Conservation (phyloP, 1,139 yeast species). For the Arxiozyma slooffiae region DNA sequence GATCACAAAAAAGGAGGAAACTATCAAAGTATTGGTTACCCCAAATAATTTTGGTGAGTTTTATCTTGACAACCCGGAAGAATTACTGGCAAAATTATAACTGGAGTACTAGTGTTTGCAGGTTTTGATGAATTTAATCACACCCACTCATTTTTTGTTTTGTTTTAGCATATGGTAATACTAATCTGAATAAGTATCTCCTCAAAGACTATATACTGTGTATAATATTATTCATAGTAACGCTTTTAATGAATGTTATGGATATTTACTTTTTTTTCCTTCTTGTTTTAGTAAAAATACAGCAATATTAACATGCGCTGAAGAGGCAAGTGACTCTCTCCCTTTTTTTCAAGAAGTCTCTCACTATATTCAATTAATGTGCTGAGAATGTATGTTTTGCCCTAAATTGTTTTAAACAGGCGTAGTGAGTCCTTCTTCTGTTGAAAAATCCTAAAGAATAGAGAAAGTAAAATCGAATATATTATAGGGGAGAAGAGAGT, state of each 20-base stretch:
- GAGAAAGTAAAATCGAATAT: too few relatives aligned
- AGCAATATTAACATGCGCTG: too few relatives aligned
- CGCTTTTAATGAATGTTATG: not conserved
- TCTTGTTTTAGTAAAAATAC: not conserved
- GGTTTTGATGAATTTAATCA: not conserved
- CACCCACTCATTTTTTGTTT: not conserved
- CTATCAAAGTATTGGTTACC: constrained; percentile 41
- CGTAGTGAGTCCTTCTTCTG: too few relatives aligned
- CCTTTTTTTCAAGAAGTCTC: too few relatives aligned
- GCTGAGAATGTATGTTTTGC: too few relatives aligned
- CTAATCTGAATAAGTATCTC: not conserved
- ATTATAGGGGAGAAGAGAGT: too few relatives aligned
- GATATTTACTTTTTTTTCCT: too few relatives aligned
- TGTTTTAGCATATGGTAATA: not conserved
- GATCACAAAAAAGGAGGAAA: constrained; percentile 39
- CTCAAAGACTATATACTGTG: not conserved
- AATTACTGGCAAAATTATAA: constrained; percentile 4
- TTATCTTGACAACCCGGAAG: constrained; percentile 1
- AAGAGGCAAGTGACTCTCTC: not conserved
- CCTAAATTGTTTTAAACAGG: too few relatives aligned
- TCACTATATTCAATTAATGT: too few relatives aligned
- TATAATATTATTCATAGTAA: not conserved
- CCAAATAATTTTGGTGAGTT: constrained; percentile 30
- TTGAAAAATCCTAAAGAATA: too few relatives aligned
- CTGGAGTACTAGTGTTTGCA: not conserved